Evolutionary conservation across 192 early-diverging fungal genomes (phyloP), one percentile per base, ranked within the genome.

Genomic region (Coemansia sp.): DNA sequence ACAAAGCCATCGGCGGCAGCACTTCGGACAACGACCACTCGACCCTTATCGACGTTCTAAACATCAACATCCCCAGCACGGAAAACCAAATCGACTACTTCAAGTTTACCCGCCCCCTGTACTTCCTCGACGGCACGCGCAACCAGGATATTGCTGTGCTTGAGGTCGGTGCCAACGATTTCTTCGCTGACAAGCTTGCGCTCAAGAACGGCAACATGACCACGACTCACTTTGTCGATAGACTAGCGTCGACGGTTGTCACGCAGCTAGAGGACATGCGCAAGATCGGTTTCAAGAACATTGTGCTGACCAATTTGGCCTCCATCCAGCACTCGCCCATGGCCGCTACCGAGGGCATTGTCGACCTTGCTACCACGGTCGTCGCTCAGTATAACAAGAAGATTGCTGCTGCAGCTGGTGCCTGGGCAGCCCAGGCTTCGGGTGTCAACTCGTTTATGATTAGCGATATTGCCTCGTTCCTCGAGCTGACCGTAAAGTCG

Each of bases 251-350:
- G 20, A 56, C 74, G 6, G 56, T 77, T 24, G 32, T 77, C 11
- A 17, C 2, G 4, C 75, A 77, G 51, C 49, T 77, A 15, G 72
- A 79, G 49, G 24, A 62, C 59, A 54, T 79, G 63, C 62, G 66
- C 46, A 31, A 19, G 27, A 67, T 74, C 22, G 77, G 77, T 7
- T 79, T 74, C 59, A 79, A 71, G 47, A 73, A 74, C 60, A 67
- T 79, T 20, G 39, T 79, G 22, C 63, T 79, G 22, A 19, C 63
- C 8, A 73, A 74, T 36, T 24, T 79, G 35, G 66, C 77, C 3
- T 51, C 67, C 15, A 70, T 79, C 53, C 77, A 79, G 60, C 47
- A 65, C n/a, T 67, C 77, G 42, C 77, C 77, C 10, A 49, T 70
- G 60, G 64, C 68, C 37, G 58, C 37, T 6, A 29, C 64, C 8